Evolutionary conservation across 129 eudicot genomes (phyloP).

Genomic region (Glebionis coronaria): DNA sequence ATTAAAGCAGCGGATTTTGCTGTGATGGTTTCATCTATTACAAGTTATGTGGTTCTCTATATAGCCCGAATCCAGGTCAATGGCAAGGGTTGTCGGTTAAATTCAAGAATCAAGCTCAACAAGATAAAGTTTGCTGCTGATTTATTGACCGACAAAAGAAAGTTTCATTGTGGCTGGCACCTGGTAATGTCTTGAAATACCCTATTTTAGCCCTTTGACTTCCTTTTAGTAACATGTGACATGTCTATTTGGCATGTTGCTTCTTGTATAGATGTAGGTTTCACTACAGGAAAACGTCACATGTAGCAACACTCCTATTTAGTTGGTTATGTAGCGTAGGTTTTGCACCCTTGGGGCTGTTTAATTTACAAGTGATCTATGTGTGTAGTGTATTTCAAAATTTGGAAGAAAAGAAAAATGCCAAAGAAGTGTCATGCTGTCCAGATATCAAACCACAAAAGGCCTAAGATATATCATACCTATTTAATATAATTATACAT

Average conservation of each 20-base stretch:
- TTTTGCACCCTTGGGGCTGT: background rate
- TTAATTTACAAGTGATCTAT: background rate
- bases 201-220: conserved; percentile 13
- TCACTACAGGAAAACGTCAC: background rate
- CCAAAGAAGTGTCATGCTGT: background rate
- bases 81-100: conserved; percentile 18
- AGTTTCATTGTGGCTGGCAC: conserved; percentile 17
- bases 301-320: background rate
- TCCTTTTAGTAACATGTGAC: background rate
- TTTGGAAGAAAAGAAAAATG: background rate
- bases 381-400: background rate
- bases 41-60: conserved; percentile 8
- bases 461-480: background rate
- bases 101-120: conserved; percentile 15
- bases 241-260: conserved; percentile 19
- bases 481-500: no score
- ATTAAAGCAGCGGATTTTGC: background rate
- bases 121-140: background rate
- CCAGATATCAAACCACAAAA: conserved; percentile 11
- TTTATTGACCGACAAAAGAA: background rate
- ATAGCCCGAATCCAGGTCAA: conserved; percentile 18
- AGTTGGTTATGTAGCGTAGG: background rate
- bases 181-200: background rate
- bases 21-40: conserved; percentile 1
- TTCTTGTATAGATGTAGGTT: conserved; percentile 27